Percentiles rank a stretch among this genome's conserved stretches.
Evolutionary conservation across 164 flowering plant species (phyloP).

Genomic region (Nymphaea colorata): DNA sequence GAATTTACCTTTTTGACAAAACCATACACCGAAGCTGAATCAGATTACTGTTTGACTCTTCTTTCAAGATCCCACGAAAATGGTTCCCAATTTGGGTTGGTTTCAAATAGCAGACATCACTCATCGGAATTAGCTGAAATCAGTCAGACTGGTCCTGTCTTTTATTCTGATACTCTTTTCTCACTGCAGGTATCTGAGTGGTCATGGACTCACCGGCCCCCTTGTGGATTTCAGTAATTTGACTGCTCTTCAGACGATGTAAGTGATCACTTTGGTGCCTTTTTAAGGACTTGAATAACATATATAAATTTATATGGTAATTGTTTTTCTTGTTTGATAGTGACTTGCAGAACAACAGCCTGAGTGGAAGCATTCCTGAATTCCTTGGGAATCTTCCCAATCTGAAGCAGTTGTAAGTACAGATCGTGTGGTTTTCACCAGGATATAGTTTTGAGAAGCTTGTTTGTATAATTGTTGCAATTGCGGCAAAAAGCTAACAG

Average conservation of each 20-base stretch:
- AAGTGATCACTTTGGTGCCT: constrained; percentile 2
- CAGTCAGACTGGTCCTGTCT: too few relatives aligned
- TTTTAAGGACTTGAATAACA: too few relatives aligned
- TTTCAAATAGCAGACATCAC: too few relatives aligned
- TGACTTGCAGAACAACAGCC: constrained; percentile 21
- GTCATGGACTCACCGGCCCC: constrained; percentile 18
- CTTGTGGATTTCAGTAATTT: constrained; percentile 36
- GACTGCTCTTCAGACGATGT: constrained; percentile 34
- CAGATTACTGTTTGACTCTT: too few relatives aligned
- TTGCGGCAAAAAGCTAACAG: too few relatives aligned
- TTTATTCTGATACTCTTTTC: neutral
- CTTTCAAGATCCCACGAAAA: too few relatives aligned
- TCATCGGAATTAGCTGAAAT: too few relatives aligned
- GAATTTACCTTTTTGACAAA: too few relatives aligned
- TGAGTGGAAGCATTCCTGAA: constrained; percentile 23
- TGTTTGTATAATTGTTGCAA: neutral
- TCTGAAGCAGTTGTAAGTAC: constrained; percentile 23
- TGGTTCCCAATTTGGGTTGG: neutral
- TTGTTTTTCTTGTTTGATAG: neutral
- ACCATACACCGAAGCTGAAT: too few relatives aligned
- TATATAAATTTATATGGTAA: too few relatives aligned
- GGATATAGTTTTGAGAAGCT: too few relatives aligned
- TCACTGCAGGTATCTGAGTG: constrained; percentile 18
- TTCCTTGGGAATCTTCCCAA: constrained; percentile 15
- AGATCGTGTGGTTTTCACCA: too few relatives aligned